phyloP scores from a whole-genome alignment of 1,284 basidiomycete genomes.

The Cryptococcus sp. region DNA sequence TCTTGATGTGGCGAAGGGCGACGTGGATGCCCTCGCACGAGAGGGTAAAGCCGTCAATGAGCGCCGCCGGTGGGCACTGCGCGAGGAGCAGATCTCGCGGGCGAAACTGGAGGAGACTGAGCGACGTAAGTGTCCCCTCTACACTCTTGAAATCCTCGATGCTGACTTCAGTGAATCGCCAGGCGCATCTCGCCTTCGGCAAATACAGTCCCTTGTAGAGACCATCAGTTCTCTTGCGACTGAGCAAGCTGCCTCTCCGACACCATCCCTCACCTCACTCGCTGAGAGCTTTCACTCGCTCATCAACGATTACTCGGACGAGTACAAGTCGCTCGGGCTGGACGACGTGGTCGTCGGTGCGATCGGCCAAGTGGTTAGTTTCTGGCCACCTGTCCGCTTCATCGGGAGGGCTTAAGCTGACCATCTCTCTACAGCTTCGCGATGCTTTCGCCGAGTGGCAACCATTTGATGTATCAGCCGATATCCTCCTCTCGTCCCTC shows the following conservation, averaged over 20 bases:
- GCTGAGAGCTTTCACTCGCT: conserved; percentile 68
- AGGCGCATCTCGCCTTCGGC: conserved; percentile 71
- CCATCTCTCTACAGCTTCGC: conserved; percentile 16
- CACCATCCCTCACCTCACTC: conserved; percentile 67
- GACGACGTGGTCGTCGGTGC: conserved; percentile 93
- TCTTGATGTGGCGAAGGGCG: conserved; percentile 71
- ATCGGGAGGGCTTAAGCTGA: neutral
- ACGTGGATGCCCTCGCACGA: conserved; percentile 79
- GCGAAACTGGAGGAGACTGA: conserved; percentile 62
- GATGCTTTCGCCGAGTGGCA: conserved; percentile 36
- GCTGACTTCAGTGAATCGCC: neutral
- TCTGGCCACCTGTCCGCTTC: neutral
- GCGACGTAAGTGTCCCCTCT: conserved; percentile 19
- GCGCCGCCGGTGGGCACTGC: conserved; percentile 64
- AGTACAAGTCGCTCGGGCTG: conserved; percentile 73
- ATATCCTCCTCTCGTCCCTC: conserved; percentile 37
- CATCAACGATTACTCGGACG: conserved; percentile 65
- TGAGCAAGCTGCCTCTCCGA: conserved; percentile 57
- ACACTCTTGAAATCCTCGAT: neutral
- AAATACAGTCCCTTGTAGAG: conserved; percentile 67
- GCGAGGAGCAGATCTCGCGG: conserved; percentile 64
- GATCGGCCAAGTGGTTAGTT: conserved; percentile 68
- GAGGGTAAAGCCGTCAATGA: conserved; percentile 83
- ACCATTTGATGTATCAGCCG: conserved; percentile 40
- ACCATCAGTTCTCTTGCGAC: conserved; percentile 65